Percentiles rank a stretch among this genome's conserved stretches.
Conservation (phyloP, 768 basidiomycete genomes). For the Mycena sanguinolenta region DNA sequence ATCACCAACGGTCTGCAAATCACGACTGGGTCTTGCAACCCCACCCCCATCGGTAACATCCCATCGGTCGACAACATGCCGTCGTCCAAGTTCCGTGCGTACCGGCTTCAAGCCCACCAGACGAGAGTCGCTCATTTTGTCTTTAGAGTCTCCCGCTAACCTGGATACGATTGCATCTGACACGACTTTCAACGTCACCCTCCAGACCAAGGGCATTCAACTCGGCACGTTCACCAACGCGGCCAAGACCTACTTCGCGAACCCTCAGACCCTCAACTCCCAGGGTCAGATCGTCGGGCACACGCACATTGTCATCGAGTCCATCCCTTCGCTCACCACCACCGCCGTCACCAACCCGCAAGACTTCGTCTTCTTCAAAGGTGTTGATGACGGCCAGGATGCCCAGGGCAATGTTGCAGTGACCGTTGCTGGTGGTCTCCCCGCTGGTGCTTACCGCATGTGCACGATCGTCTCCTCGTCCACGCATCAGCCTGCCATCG, state of each 20-base stretch:
- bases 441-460: constrained; percentile 70
- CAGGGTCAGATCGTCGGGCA: constrained; percentile 68
- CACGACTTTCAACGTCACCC: constrained; percentile 62
- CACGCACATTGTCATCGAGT: constrained; percentile 71
- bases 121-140: background rate
- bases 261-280: constrained; percentile 66
- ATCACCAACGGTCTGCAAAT: constrained; percentile 70
- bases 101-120: background rate
- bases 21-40: constrained; percentile 69
- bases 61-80: constrained; percentile 62
- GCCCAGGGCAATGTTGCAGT: constrained; percentile 63
- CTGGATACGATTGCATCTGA: constrained; percentile 60
- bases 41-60: constrained; percentile 69
- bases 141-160: constrained; percentile 50
- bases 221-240: constrained; percentile 73
- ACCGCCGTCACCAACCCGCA: constrained; percentile 63
- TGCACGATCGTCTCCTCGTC: constrained; percentile 68
- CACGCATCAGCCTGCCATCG: constrained; percentile 73
- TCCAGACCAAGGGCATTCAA: constrained; percentile 60
- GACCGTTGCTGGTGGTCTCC: constrained; percentile 66
- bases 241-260: constrained; percentile 65
- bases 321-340: constrained; percentile 55
- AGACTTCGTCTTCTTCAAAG: constrained; percentile 71
- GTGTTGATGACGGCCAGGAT: constrained; percentile 57
- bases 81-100: constrained; percentile 58